Percentiles rank a stretch among this genome's conserved stretches.
phyloP scores from a whole-genome alignment of 371 early-diverging fungal species.

The Circinella umbellata region DNA sequence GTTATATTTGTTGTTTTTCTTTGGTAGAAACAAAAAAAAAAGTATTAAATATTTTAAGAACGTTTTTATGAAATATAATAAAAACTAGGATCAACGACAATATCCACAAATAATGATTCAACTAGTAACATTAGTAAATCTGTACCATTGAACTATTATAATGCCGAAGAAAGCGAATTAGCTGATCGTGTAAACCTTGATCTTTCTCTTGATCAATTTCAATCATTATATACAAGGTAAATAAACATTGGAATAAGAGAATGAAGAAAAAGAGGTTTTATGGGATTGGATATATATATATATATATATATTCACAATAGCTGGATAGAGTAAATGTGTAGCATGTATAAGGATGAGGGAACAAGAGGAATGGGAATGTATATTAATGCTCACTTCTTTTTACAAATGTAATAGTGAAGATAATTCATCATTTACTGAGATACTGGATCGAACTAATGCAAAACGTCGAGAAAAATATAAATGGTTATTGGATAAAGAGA shows the following conservation, averaged over 20 bases:
- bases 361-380: too few relatives aligned
- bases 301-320: too few relatives aligned
- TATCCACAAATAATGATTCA: not conserved
- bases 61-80: too few relatives aligned
- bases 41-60: too few relatives aligned
- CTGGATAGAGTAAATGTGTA: too few relatives aligned
- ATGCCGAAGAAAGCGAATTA: slow-evolving; percentile 32
- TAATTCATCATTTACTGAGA: slow-evolving; percentile 77
- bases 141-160: slow-evolving; percentile 34
- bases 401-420: slow-evolving; percentile 61
- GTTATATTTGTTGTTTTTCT: too few relatives aligned
- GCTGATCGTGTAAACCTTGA: slow-evolving; percentile 45
- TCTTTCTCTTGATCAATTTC: slow-evolving; percentile 70
- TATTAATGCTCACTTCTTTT: too few relatives aligned
- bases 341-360: too few relatives aligned
- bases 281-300: not conserved
- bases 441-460: slow-evolving; percentile 69
- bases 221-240: slow-evolving; percentile 72
- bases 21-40: too few relatives aligned
- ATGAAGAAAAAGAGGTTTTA: not conserved
- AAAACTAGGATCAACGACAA: not conserved
- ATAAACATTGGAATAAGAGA: not conserved
- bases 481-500: slow-evolving; percentile 76
- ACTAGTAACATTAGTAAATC: too few relatives aligned
- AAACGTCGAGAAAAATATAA: slow-evolving; percentile 62